Evolutionary conservation across 1,284 basidiomycete genomes (phyloP), one percentile per base, ranked within the genome.

Genomic region (Microbotryomycetes sp.): DNA sequence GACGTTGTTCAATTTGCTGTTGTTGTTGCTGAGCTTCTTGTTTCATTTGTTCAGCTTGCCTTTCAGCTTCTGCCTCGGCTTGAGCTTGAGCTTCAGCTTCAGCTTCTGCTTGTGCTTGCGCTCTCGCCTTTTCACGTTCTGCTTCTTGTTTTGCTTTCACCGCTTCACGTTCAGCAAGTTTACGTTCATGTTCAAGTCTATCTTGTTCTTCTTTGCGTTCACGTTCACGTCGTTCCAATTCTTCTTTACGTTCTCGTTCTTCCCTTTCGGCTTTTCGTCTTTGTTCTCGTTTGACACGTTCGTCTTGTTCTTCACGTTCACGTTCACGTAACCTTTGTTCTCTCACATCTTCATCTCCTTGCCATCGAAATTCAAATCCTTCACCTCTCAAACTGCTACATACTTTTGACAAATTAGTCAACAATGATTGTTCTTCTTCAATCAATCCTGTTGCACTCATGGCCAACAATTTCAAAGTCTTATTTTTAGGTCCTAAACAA

Each of bases 381-480:
- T 71, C 70, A 2, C 71, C 71, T 14, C 70, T 52, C 45, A 72
- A 29, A 5, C 67, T 64, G 7, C 60, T 56, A 26, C 69, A 70
- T 3, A 72, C 67, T 2, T 59, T 50, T 3, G 51, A 61, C 3
- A 72, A 53, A 12, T 58, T 56, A 12, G 56, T 57, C 30, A 71
- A 46, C 25, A 71, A 58, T 16, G 65, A 58, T 19, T 61, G 58
- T 47, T 72, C 71, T 19, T 67, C 63, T 58, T 72, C 71, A 31
- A 72, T 72, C 32, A 72, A 49, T 14, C 61, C 63, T 19, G 64
- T 71, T 46, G 69, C 66, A 45, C 60, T 60, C 52, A 68, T 54
- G 28, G 54, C 52, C 15, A 72, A 58, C 15, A 59, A 60, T 49
- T 64, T 49, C 30, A 72, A 66, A 6, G 54, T 58, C 25, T 46